Evolutionary conservation across 75 land plant species (phyloP).

Genomic region (Cryptomeria japonica): DNA sequence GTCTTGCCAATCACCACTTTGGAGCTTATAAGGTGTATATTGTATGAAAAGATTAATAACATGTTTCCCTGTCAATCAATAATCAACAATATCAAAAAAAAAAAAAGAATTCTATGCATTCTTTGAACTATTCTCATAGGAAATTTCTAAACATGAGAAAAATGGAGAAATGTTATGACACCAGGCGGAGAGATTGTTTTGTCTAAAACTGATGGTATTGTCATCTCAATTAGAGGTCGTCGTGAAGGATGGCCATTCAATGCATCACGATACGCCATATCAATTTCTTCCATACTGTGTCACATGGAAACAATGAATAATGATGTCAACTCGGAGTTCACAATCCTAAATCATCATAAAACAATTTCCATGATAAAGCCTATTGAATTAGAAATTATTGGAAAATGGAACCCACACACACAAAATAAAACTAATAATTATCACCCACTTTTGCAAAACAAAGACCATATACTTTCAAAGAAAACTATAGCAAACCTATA

Average conservation of each 20-base stretch:
- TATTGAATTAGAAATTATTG: background rate
- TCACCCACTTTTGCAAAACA: background rate
- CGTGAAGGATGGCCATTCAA: constrained; percentile 77
- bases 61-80: constrained; percentile 64
- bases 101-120: background rate
- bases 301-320: background rate
- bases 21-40: constrained; percentile 87
- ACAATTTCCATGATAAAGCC: background rate
- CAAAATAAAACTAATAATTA: background rate
- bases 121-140: background rate
- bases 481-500: background rate
- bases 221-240: constrained; percentile 97
- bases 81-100: background rate
- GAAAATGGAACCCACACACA: background rate
- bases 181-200: constrained; percentile 94
- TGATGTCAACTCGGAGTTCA: background rate
- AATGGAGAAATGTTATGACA: constrained; percentile 13
- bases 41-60: constrained; percentile 91
- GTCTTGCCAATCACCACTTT: constrained; percentile 87
- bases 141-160: background rate
- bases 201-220: constrained; percentile 92
- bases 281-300: constrained; percentile 88
- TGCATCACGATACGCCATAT: constrained; percentile 75
- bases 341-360: background rate
- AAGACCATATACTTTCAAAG: background rate